phyloP scores from a whole-genome alignment of 2,329 filamentous ascomycete species.

The Metarhizium sp. region DNA sequence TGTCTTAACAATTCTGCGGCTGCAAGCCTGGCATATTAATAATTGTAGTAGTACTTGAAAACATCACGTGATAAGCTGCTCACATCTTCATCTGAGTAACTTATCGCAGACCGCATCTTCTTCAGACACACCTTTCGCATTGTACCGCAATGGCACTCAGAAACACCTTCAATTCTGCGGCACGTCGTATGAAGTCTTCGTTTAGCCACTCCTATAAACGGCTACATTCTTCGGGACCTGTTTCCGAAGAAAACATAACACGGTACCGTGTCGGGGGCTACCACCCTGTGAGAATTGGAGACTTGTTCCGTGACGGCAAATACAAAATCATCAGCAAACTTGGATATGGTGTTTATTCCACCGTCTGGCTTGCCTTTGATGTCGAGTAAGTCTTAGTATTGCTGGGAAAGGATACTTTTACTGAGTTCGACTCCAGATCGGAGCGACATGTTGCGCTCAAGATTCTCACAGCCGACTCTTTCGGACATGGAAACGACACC shows the following conservation, averaged over 20 bases:
- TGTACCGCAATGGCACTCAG: not conserved
- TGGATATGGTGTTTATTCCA: constrained; percentile 14
- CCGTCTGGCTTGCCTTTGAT: constrained; percentile 16
- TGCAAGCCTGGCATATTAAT: too few relatives aligned
- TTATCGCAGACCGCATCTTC: too few relatives aligned
- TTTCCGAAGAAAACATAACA: constrained; percentile 11
- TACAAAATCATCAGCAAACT: constrained; percentile 17
- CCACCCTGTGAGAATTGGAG: constrained; percentile 15
- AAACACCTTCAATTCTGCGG: not conserved
- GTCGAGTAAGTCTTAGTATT: constrained; percentile 5
- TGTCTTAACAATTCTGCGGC: too few relatives aligned
- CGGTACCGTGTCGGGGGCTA: constrained; percentile 14
- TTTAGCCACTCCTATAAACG: not conserved
- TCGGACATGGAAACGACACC: constrained; percentile 3
- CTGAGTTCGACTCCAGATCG: not conserved
- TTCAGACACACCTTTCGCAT: too few relatives aligned
- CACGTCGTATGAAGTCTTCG: not conserved
- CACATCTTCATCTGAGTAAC: not conserved
- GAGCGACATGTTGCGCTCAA: constrained; percentile 18
- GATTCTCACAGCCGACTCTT: constrained; percentile 14
- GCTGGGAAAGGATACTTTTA: not conserved
- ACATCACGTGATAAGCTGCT: not conserved
- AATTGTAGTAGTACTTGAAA: too few relatives aligned
- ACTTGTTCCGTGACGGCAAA: constrained; percentile 9
- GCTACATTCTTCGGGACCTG: not conserved